These are phyloP conservation scores for Cruciata laevipes DNA, from an alignment of 257 asterid species.

Conservation along the genomic window DNA sequence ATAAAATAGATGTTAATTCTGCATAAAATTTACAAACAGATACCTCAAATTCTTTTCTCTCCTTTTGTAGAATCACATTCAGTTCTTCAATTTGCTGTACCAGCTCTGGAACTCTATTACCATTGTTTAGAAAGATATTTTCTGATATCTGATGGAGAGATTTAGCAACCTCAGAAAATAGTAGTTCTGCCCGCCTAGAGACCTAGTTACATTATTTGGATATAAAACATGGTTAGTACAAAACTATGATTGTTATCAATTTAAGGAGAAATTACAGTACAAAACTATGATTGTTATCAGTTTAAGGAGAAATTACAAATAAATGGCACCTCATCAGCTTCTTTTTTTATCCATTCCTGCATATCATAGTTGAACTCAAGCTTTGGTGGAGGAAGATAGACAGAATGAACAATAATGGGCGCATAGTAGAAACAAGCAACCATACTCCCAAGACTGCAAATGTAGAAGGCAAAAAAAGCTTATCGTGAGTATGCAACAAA, in stretches of 20 bases:
- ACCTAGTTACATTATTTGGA: constrained; percentile 34
- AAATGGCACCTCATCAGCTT: constrained; percentile 53
- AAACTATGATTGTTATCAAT: constrained; percentile 11
- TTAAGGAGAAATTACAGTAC: constrained; percentile 6
- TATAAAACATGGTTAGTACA: constrained; percentile 17
- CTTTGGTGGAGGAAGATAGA: constrained; percentile 69
- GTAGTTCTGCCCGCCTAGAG: constrained; percentile 33
- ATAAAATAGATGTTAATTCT: neutral
- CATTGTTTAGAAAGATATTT: constrained; percentile 27
- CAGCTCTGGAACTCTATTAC: constrained; percentile 30
- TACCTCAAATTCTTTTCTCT: constrained; percentile 69
- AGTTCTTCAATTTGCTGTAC: constrained; percentile 43
- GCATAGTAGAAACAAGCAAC: constrained; percentile 78
- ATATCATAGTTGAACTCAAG: constrained; percentile 54
- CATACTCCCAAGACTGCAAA: constrained; percentile 74
- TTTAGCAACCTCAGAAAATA: constrained; percentile 53
- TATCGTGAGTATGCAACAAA: constrained; percentile 6
- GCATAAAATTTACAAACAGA: constrained; percentile 6
- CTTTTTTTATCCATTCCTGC: constrained; percentile 66
- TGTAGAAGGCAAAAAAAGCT: constrained; percentile 1
- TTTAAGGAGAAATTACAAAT: constrained; percentile 1
- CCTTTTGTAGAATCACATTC: constrained; percentile 48
- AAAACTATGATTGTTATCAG: constrained; percentile 12
- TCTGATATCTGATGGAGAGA: constrained; percentile 42
- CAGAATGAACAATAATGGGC: constrained; percentile 67